Percentiles rank a stretch among this genome's conserved stretches.
phyloP scores from a whole-genome alignment of 805 yeast species.

The Teunomyces pallodes region DNA sequence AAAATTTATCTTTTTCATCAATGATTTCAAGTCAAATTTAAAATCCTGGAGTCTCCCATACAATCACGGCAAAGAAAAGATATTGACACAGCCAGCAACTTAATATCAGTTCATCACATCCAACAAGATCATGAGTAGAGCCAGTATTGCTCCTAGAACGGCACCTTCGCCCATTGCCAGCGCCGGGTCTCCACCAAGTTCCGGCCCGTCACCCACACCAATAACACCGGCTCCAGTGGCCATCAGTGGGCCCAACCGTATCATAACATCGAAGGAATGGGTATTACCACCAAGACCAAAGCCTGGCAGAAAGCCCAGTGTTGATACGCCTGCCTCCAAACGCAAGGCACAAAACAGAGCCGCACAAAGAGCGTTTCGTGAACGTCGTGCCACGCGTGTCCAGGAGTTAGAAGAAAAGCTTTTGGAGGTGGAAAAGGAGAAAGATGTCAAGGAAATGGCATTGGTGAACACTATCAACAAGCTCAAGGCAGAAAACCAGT shows the following conservation, averaged over 20 bases:
- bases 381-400: conserved; percentile 78
- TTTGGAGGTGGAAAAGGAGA: conserved; percentile 64
- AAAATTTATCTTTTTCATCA: conserved; percentile 12
- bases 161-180: conserved; percentile 14
- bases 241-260: conserved; percentile 34
- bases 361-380: conserved; percentile 91
- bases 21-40: neutral
- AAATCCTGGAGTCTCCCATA: conserved; percentile 2
- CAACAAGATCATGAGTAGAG: neutral
- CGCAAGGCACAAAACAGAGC: conserved; percentile 90
- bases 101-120: neutral
- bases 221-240: conserved; percentile 1
- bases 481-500: conserved; percentile 45
- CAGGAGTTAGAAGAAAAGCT: conserved; percentile 72
- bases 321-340: conserved; percentile 79
- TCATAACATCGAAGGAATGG: conserved; percentile 60
- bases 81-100: neutral
- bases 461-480: conserved; percentile 50
- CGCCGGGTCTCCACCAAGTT: conserved; percentile 5
- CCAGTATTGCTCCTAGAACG: conserved; percentile 12
- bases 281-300: conserved; percentile 61
- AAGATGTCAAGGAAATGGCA: conserved; percentile 57
- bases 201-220: conserved; percentile 3
- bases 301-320: conserved; percentile 60
- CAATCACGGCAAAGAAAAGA: neutral